Conservation (phyloP, 2,329 filamentous ascomycete species). For the Acephala macrosclerotiorum region DNA sequence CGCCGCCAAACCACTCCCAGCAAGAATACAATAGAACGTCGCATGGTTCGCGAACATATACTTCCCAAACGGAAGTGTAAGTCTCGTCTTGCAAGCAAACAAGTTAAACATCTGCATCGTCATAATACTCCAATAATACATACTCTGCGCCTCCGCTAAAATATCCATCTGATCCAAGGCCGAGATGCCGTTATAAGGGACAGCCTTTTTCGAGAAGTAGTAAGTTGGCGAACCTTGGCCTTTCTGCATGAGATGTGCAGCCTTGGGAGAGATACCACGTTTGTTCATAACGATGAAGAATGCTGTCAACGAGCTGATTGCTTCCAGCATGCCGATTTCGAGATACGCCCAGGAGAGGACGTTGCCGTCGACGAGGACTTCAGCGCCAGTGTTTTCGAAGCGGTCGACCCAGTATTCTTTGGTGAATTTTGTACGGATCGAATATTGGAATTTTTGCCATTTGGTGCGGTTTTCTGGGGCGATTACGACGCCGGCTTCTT, state of each 20-base stretch:
- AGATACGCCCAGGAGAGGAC: conserved; percentile 31
- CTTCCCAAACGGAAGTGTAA: conserved; percentile 27
- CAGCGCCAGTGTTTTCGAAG: conserved; percentile 30
- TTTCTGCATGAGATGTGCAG: conserved; percentile 31
- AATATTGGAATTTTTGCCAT: conserved; percentile 18
- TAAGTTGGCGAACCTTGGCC: conserved; percentile 24
- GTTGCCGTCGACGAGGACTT: conserved; percentile 30
- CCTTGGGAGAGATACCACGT: conserved; percentile 26
- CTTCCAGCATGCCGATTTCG: conserved; percentile 31
- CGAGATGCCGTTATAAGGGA: conserved; percentile 25
- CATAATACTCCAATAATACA: conserved; percentile 34
- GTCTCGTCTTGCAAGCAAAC: conserved; percentile 31
- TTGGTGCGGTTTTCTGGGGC: conserved; percentile 25
- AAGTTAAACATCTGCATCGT: conserved; percentile 34
- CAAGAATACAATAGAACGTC: conserved; percentile 30
- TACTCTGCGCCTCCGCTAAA: conserved; percentile 28
- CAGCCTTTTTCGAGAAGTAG: conserved; percentile 24
- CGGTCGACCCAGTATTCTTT: conserved; percentile 28
- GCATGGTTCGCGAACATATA: conserved; percentile 32
- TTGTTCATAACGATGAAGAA: conserved; percentile 29
- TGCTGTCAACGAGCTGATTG: conserved; percentile 18
- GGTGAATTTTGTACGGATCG: conserved; percentile 18
- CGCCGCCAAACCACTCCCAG: conserved; percentile 23
- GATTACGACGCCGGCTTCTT: conserved; percentile 28
- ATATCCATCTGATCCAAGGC: conserved; percentile 26